phyloP scores from a whole-genome alignment of 306 rosid species.

The Cucumis hystrix region DNA sequence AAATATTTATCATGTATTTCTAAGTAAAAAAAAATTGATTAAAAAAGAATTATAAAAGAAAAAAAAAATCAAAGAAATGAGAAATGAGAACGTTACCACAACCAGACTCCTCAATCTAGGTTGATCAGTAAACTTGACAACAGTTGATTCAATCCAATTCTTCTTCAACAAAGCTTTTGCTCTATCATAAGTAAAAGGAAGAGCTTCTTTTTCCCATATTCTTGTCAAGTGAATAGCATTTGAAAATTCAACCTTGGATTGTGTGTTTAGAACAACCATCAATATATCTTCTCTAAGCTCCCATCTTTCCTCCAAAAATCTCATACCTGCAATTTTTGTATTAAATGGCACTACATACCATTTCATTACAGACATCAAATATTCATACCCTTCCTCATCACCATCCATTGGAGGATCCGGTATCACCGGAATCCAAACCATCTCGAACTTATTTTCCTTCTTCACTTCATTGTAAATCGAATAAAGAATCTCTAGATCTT shows the following conservation, averaged over 20 bases:
- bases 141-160: slow-evolving; percentile 1
- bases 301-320: slow-evolving; percentile 5
- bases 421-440: neutral
- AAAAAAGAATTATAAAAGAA: too few relatives aligned
- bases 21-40: too few relatives aligned
- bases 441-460: neutral
- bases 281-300: neutral
- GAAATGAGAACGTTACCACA: neutral
- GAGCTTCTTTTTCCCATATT: neutral
- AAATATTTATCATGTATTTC: too few relatives aligned
- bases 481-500: neutral
- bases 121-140: neutral
- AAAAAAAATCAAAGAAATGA: too few relatives aligned
- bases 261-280: neutral
- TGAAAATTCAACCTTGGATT: neutral
- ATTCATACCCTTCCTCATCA: neutral
- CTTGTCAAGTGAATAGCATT: neutral
- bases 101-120: neutral
- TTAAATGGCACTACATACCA: neutral
- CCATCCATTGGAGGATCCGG: neutral
- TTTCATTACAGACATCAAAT: neutral
- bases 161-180: neutral
- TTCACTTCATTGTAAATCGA: neutral
- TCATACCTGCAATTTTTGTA: neutral
- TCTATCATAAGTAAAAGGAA: neutral